phyloP scores from a whole-genome alignment of 1,139 yeast genomes.

The Suzukiozyma palmioleophila region DNA sequence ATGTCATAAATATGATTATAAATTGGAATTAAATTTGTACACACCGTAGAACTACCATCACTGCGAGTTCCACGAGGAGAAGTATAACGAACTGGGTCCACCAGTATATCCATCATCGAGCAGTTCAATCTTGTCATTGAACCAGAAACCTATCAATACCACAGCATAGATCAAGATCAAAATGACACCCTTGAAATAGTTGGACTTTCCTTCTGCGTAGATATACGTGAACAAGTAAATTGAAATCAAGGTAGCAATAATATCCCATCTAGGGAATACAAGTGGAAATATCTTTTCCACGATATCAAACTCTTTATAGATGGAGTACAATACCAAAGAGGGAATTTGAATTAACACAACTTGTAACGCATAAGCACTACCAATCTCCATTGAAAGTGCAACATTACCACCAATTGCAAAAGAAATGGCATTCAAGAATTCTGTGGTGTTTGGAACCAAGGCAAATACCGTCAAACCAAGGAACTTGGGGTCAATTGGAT shows the following conservation, averaged over 20 bases:
- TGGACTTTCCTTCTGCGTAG: conserved; percentile 95
- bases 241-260: conserved; percentile 78
- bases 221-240: conserved; percentile 88
- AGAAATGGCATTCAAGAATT: conserved; percentile 92
- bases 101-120: conserved; percentile 28
- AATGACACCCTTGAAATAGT: conserved; percentile 93
- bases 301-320: conserved; percentile 34
- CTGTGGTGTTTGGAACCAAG: conserved; percentile 94
- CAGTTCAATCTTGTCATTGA: conserved; percentile 42
- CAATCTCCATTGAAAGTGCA: conserved; percentile 95
- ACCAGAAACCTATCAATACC: conserved; percentile 77
- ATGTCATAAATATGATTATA: conserved; percentile 3
- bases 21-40: background rate
- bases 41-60: background rate
- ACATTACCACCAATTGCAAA: conserved; percentile 96
- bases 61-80: background rate
- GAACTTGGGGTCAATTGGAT: conserved; percentile 82
- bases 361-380: conserved; percentile 94
- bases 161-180: conserved; percentile 75
- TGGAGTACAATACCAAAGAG: conserved; percentile 75
- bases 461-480: conserved; percentile 94
- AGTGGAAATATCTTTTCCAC: conserved; percentile 66
- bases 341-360: conserved; percentile 96
- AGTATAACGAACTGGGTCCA: background rate
- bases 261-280: conserved; percentile 94